phyloP scores from a whole-genome alignment of 2,329 filamentous ascomycete species.

The Plenodomus lindquistii region DNA sequence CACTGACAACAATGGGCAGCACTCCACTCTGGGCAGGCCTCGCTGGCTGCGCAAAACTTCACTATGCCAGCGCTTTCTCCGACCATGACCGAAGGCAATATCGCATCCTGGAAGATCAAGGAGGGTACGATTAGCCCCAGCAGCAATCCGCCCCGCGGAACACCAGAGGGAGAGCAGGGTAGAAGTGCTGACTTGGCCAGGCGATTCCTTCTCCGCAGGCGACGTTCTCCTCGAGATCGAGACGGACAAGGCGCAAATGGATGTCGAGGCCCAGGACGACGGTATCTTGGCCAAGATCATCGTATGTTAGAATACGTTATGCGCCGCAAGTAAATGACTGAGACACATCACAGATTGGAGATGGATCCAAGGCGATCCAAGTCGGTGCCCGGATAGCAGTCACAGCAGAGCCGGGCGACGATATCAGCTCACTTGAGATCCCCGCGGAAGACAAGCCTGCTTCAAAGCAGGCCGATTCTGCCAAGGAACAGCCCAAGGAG shows the following conservation, averaged over 20 bases:
- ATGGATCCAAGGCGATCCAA: conserved; percentile 75
- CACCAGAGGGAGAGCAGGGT: background rate
- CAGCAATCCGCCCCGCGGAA: background rate
- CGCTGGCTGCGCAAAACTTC: conserved; percentile 80
- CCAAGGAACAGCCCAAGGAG: conserved; percentile 36
- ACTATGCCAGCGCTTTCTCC: conserved; percentile 90
- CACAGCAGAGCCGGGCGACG: conserved; percentile 79
- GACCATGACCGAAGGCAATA: conserved; percentile 93
- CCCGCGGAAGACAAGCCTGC: conserved; percentile 66
- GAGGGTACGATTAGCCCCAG: conserved; percentile 58
- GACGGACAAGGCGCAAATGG: conserved; percentile 94
- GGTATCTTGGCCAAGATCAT: conserved; percentile 84
- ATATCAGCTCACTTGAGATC: conserved; percentile 73
- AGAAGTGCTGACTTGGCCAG: conserved; percentile 34
- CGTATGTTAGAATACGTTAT: conserved; percentile 32
- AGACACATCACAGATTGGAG: conserved; percentile 52
- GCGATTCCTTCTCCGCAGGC: conserved; percentile 77
- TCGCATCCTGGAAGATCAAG: conserved; percentile 82
- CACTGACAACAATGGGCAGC: conserved; percentile 51
- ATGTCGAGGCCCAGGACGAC: conserved; percentile 90
- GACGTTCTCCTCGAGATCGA: conserved; percentile 91
- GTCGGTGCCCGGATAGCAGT: conserved; percentile 83
- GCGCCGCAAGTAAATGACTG: conserved; percentile 1
- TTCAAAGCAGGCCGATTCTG: conserved; percentile 45
- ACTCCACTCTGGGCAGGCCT: conserved; percentile 65